These are phyloP conservation scores for Plectosphaerella cucumerina DNA, from an alignment of 2,329 filamentous ascomycete genomes.

Conservation along the genomic window DNA sequence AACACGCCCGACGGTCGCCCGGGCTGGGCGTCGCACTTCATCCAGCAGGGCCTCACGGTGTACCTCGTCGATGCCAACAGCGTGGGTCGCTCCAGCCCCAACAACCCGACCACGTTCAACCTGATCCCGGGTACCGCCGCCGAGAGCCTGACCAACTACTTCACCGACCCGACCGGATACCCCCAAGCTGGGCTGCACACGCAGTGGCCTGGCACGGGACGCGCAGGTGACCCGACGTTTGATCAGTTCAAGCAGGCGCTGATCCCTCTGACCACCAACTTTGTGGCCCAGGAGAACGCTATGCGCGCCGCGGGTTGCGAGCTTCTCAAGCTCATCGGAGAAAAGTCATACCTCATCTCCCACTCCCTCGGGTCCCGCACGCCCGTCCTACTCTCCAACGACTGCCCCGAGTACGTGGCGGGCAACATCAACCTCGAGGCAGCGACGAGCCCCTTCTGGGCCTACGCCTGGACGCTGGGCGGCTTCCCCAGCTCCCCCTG, in stretches of 20 bases:
- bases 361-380: slow-evolving; percentile 21
- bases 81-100: slow-evolving; percentile 29
- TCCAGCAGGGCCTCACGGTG: slow-evolving; percentile 34
- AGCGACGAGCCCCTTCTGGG: slow-evolving; percentile 19
- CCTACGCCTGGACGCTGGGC: not conserved
- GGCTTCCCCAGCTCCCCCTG: slow-evolving; percentile 22
- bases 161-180: slow-evolving; percentile 27
- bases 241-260: slow-evolving; percentile 23
- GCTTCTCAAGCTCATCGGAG: slow-evolving; percentile 21
- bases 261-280: slow-evolving; percentile 21
- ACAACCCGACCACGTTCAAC: slow-evolving; percentile 15
- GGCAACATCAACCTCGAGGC: slow-evolving; percentile 22
- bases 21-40: slow-evolving; percentile 42
- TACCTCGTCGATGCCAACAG: slow-evolving; percentile 38
- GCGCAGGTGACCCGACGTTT: slow-evolving; percentile 19
- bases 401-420: slow-evolving; percentile 19
- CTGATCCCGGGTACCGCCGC: slow-evolving; percentile 11
- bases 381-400: slow-evolving; percentile 18
- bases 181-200: slow-evolving; percentile 22
- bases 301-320: slow-evolving; percentile 23
- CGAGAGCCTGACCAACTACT: slow-evolving; percentile 20
- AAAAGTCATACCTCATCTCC: slow-evolving; percentile 22
- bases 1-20: slow-evolving; percentile 41
- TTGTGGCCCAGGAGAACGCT: slow-evolving; percentile 19
- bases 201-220: slow-evolving; percentile 32